Conservation (phyloP, 768 basidiomycete species). For the Xerocomus potaroensis region DNA sequence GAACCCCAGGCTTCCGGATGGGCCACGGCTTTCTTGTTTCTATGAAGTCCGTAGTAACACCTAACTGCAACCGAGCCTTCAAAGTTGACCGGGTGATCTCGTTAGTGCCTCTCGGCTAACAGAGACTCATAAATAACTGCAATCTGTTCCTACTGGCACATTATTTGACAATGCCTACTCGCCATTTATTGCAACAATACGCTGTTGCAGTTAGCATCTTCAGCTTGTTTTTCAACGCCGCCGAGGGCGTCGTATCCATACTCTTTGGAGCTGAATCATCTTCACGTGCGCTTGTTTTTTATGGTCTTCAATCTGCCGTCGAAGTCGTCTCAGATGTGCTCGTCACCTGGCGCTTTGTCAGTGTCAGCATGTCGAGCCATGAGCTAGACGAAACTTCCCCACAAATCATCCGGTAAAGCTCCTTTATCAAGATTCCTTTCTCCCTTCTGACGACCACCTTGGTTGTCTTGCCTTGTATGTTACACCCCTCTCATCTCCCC, state of each 20-base stretch:
- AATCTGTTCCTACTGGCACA: neutral
- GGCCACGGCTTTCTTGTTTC: neutral
- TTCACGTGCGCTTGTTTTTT: conserved; percentile 44
- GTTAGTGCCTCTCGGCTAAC: neutral
- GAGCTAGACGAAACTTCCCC: conserved; percentile 16
- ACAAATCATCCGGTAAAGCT: conserved; percentile 12
- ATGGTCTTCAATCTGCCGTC: conserved; percentile 45
- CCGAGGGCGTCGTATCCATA: conserved; percentile 42
- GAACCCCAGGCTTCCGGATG: neutral
- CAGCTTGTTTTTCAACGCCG: conserved; percentile 37
- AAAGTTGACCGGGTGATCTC: neutral
- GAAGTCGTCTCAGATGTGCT: conserved; percentile 43
- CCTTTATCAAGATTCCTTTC: neutral
- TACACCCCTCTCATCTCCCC: neutral
- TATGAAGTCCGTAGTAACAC: neutral
- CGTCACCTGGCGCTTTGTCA: conserved; percentile 43
- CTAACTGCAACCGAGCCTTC: neutral
- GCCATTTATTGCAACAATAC: conserved; percentile 26
- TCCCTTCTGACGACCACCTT: neutral
- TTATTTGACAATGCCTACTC: conserved; percentile 15
- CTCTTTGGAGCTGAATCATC: conserved; percentile 42
- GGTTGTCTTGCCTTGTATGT: neutral
- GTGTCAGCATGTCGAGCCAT: conserved; percentile 32
- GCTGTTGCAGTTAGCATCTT: conserved; percentile 41
- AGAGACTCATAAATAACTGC: neutral